Conservation (phyloP, 495 filamentous ascomycete genomes). For the Podospora fimiseda region DNA sequence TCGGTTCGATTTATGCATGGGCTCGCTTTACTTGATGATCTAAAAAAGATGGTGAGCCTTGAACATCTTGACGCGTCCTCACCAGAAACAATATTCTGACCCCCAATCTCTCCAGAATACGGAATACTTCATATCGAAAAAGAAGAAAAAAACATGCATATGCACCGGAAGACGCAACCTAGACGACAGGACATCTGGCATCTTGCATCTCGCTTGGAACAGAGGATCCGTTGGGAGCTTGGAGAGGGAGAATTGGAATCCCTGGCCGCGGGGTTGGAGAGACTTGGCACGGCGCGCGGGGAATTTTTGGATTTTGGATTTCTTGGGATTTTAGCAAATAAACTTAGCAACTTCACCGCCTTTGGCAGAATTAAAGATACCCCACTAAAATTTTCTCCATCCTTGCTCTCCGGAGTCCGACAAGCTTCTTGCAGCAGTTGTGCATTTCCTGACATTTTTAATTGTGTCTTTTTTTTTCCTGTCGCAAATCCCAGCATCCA, state of each 20-base stretch:
- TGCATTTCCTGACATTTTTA: background rate
- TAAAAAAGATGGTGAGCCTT: background rate
- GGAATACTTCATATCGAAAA: background rate
- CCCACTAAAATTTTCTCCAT: conserved; percentile 25
- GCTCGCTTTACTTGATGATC: background rate
- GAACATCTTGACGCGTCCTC: too few species aligned
- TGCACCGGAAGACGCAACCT: background rate
- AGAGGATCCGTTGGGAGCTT: too few species aligned
- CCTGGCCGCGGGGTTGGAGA: background rate
- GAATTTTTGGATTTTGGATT: too few species aligned
- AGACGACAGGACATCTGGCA: background rate
- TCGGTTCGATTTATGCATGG: background rate
- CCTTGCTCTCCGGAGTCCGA: background rate
- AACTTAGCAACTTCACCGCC: conserved; percentile 17
- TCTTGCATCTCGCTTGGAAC: too few species aligned
- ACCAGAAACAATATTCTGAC: background rate
- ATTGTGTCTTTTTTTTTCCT: background rate
- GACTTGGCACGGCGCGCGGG: background rate
- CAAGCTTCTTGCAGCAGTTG: background rate
- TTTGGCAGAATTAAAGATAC: conserved; percentile 22
- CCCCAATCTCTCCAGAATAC: background rate
- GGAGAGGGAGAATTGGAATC: background rate
- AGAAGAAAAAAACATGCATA: background rate
- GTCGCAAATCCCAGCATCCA: background rate
- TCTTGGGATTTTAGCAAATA: background rate